These are phyloP conservation scores for Talaromyces atroroseus DNA, from an alignment of 2,329 filamentous ascomycete genomes.

Conservation along the genomic window DNA sequence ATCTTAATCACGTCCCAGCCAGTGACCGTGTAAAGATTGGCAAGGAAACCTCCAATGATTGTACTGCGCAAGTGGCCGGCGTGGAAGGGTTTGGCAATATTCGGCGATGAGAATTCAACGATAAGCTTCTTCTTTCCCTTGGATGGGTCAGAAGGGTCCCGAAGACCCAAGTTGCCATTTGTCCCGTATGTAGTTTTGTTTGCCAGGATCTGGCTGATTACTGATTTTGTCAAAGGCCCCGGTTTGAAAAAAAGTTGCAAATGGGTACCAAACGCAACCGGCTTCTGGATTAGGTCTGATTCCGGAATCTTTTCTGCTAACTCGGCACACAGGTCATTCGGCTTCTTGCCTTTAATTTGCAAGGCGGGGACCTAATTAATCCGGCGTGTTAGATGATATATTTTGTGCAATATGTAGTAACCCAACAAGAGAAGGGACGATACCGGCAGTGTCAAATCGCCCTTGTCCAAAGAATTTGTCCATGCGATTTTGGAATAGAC, in stretches of 20 bases:
- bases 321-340: conserved; percentile 52
- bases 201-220: conserved; percentile 56
- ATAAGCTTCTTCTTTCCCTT: conserved; percentile 56
- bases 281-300: conserved; percentile 53
- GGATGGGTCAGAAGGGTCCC: conserved; percentile 52
- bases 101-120: conserved; percentile 62
- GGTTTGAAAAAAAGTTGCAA: conserved; percentile 64
- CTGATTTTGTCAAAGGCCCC: conserved; percentile 49
- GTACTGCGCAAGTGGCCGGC: conserved; percentile 61
- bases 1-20: conserved; percentile 60
- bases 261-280: conserved; percentile 53
- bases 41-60: conserved; percentile 61
- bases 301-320: conserved; percentile 54
- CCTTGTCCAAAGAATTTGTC: conserved; percentile 44
- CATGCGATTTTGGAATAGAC: conserved; percentile 39
- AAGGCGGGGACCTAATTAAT: conserved; percentile 35
- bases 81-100: conserved; percentile 64
- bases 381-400: background rate
- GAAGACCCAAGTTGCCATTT: conserved; percentile 54
- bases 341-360: conserved; percentile 53
- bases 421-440: conserved; percentile 9
- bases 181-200: conserved; percentile 54
- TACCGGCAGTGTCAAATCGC: conserved; percentile 42
- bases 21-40: conserved; percentile 56
- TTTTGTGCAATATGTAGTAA: background rate